These are phyloP conservation scores for Lepraria neglecta DNA, from an alignment of 495 filamentous ascomycete genomes.

Conservation along the genomic window DNA sequence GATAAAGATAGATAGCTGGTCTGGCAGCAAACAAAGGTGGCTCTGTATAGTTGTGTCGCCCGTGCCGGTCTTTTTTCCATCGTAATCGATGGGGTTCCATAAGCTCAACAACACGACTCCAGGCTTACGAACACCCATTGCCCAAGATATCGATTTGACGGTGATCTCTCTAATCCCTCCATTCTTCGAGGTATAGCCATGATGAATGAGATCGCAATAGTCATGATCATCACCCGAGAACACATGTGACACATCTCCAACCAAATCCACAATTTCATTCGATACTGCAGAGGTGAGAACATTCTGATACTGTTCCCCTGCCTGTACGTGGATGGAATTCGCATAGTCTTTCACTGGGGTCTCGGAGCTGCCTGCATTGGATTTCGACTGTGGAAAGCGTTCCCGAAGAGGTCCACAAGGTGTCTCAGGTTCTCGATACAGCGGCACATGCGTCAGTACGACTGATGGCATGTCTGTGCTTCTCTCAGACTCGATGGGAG, in stretches of 20 bases:
- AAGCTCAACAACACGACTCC: conserved; percentile 84
- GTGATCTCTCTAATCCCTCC: conserved; percentile 79
- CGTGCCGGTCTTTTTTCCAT: conserved; percentile 50
- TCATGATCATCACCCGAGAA: conserved; percentile 99
- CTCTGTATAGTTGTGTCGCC: conserved; percentile 60
- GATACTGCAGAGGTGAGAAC: conserved; percentile 73
- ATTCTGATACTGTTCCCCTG: conserved; percentile 95
- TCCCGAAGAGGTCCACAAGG: conserved; percentile 90
- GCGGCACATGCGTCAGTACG: conserved; percentile 82
- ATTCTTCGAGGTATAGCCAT: conserved; percentile 52
- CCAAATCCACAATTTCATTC: conserved; percentile 58
- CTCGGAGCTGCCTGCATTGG: conserved; percentile 39
- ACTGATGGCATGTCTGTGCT: conserved; percentile 65
- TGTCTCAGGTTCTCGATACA: conserved; percentile 72
- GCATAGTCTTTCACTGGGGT: conserved; percentile 61
- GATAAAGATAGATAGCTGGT: conserved; percentile 76
- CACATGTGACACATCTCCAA: conserved; percentile 69
- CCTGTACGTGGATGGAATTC: conserved; percentile 66
- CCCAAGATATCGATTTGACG: conserved; percentile 88
- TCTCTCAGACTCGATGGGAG: conserved; percentile 2
- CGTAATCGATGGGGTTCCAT: conserved; percentile 76
- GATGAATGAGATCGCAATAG: conserved; percentile 85
- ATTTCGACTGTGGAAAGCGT: conserved; percentile 62
- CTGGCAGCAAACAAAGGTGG: conserved; percentile 85
- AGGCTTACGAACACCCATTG: conserved; percentile 89